Base-by-base conservation (phyloP, 2,329 filamentous ascomycete species). In the Monosporascus sp. region DNA sequence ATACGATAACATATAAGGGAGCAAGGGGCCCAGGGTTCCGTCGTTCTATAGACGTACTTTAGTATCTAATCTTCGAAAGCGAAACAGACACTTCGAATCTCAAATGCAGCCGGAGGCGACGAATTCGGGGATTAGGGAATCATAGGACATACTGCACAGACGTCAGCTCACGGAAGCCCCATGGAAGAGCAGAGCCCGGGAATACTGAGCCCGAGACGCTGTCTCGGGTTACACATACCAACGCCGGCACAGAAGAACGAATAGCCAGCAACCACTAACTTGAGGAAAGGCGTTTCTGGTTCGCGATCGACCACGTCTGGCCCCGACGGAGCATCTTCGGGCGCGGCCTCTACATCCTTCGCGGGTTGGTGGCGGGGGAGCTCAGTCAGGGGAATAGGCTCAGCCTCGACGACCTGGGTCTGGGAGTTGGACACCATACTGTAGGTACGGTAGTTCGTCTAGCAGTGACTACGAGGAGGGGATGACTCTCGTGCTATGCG, bases 161-260 rank as follows among this genome's bases (percentile, higher is more conserved):
- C 43, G n/a, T 46, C 22, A 46, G 24, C 43, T 46, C 16, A 19
- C 8, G 5, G 22, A 35, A 35, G 31, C 9, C 11, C 9, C 31
- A 35, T 14, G 11, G 31, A 35, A 35, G 31, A 35, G 11, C 31
- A 35, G 31, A 35, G 11, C 31, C 31, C 9, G 5, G 31, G 31
- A 35, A 11, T 14, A 35, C 31, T 35, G 11, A 35, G 31, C 9
- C n/a, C n/a, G n/a, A n/a, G n/a, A n/a, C n/a, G n/a, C n/a, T n/a
- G n/a, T n/a, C n/a, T n/a, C n/a, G n/a, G n/a, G 31, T 2, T 35
- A 16, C 20, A 31, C 43, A 16, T 46, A 46, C 43, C 43, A 48
- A 81, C 73, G 0, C 85, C 84, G 0, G 84, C 82, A 31, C 84
- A 81, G 61, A 87, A 85, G 70, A 87, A 87, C 0, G 81, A 83